A percentile compares a stretch with the other conserved stretches of the same genome.
Conservation (phyloP, 1,284 basidiomycete species). For the Calocybe gambosa region DNA sequence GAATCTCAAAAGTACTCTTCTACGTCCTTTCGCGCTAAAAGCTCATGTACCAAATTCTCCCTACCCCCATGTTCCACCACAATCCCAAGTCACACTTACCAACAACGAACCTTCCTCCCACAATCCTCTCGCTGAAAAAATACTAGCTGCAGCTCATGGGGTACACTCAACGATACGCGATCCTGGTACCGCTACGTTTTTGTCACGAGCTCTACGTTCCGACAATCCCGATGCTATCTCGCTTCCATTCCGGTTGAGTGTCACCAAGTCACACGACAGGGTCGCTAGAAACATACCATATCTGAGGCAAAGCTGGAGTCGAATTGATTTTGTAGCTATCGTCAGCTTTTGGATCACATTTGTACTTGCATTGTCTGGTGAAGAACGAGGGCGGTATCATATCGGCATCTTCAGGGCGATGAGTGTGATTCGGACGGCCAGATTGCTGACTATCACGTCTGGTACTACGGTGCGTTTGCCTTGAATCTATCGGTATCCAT, state of each 20-base stretch:
- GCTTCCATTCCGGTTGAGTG: slow-evolving; percentile 63
- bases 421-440: slow-evolving; percentile 80
- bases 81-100: slow-evolving; percentile 17
- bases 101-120: slow-evolving; percentile 5
- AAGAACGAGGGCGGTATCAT: slow-evolving; percentile 65
- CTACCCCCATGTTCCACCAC: slow-evolving; percentile 14
- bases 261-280: slow-evolving; percentile 48
- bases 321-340: slow-evolving; percentile 87
- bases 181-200: slow-evolving; percentile 34
- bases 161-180: slow-evolving; percentile 26
- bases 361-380: slow-evolving; percentile 54
- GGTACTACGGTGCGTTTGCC: slow-evolving; percentile 74
- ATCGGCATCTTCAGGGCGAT: slow-evolving; percentile 88
- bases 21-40: slow-evolving; percentile 28
- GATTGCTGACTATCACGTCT: slow-evolving; percentile 83
- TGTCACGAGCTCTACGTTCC: slow-evolving; percentile 43
- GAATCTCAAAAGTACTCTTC: slow-evolving; percentile 25
- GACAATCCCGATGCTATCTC: slow-evolving; percentile 42
- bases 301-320: slow-evolving; percentile 89
- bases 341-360: slow-evolving; percentile 81
- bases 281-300: slow-evolving; percentile 72
- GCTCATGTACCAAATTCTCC: slow-evolving; percentile 15
- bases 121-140: slow-evolving; percentile 15
- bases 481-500: neutral
- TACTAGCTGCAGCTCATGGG: slow-evolving; percentile 12